Conservation (phyloP, 768 basidiomycete genomes). For the Naganishia antarctica region DNA sequence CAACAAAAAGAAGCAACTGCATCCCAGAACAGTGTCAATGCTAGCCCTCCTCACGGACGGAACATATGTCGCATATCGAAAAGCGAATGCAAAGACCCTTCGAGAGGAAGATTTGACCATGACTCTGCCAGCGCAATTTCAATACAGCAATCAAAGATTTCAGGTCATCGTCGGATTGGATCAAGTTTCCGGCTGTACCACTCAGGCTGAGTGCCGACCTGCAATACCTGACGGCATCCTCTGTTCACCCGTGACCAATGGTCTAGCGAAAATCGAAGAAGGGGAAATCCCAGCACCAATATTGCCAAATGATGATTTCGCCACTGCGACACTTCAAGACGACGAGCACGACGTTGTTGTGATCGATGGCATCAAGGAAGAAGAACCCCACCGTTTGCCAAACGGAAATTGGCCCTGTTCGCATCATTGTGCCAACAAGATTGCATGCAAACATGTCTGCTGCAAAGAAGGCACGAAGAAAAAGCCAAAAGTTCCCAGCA, state of each 20-base stretch:
- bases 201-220: conserved; percentile 62
- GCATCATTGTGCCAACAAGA: conserved; percentile 17
- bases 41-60: conserved; percentile 70
- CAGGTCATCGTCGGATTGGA: conserved; percentile 23
- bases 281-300: not conserved
- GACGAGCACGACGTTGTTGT: not conserved
- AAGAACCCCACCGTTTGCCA: conserved; percentile 8
- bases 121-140: conserved; percentile 58
- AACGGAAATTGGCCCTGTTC: conserved; percentile 28
- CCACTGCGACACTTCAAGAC: not conserved
- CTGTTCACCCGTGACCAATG: not conserved
- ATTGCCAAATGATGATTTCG: not conserved
- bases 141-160: conserved; percentile 64
- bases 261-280: not conserved
- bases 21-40: conserved; percentile 61
- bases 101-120: conserved; percentile 58
- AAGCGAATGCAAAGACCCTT: conserved; percentile 63
- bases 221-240: conserved; percentile 39
- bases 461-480: conserved; percentile 28
- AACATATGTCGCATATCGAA: conserved; percentile 69
- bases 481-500: conserved; percentile 11
- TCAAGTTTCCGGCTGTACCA: conserved; percentile 54
- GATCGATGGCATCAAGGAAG: not conserved
- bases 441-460: conserved; percentile 25
- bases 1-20: conserved; percentile 52